Percentiles rank a stretch among this genome's conserved stretches.
phyloP scores from a whole-genome alignment of 2,329 filamentous ascomycete species.

The Penicillium sp. region DNA sequence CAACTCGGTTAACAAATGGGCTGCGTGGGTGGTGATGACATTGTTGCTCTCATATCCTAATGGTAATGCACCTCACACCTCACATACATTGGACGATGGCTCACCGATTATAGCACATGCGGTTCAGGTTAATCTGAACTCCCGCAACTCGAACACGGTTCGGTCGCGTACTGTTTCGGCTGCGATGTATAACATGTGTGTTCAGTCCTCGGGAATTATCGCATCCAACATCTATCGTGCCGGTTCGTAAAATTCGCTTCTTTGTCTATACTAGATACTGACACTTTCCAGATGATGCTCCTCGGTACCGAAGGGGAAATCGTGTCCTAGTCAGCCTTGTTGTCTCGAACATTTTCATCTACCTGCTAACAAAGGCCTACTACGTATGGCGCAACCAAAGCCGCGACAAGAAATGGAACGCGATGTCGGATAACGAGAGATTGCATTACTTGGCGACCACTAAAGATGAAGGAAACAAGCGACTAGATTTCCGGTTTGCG shows the following conservation, averaged over 20 bases:
- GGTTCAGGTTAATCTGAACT: slow-evolving; percentile 48
- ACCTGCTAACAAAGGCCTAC: slow-evolving; percentile 32
- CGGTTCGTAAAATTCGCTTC: slow-evolving; percentile 14
- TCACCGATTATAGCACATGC: slow-evolving; percentile 50
- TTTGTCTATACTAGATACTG: slow-evolving; percentile 1
- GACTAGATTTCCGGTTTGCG: slow-evolving; percentile 37
- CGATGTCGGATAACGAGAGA: slow-evolving; percentile 32
- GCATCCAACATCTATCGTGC: slow-evolving; percentile 39
- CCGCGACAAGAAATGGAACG: slow-evolving; percentile 32
- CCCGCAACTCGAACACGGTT: slow-evolving; percentile 42
- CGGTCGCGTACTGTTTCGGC: slow-evolving; percentile 39
- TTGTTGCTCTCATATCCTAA: slow-evolving; percentile 57
- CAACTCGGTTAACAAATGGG: slow-evolving; percentile 51
- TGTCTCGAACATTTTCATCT: slow-evolving; percentile 29
- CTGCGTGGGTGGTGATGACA: slow-evolving; percentile 53
- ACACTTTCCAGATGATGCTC: slow-evolving; percentile 36
- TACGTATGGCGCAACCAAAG: slow-evolving; percentile 33
- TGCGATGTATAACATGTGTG: slow-evolving; percentile 43
- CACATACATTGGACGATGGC: neutral
- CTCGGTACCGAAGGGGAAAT: slow-evolving; percentile 50
- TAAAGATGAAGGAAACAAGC: slow-evolving; percentile 33
- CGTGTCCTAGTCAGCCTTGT: slow-evolving; percentile 28
- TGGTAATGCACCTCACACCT: slow-evolving; percentile 16
- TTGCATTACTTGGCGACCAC: slow-evolving; percentile 32
- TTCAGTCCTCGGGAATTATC: slow-evolving; percentile 38